Percentiles rank a stretch among this genome's conserved stretches.
phyloP scores from a whole-genome alignment of 805 yeast species.

The Pichia nakasei region DNA sequence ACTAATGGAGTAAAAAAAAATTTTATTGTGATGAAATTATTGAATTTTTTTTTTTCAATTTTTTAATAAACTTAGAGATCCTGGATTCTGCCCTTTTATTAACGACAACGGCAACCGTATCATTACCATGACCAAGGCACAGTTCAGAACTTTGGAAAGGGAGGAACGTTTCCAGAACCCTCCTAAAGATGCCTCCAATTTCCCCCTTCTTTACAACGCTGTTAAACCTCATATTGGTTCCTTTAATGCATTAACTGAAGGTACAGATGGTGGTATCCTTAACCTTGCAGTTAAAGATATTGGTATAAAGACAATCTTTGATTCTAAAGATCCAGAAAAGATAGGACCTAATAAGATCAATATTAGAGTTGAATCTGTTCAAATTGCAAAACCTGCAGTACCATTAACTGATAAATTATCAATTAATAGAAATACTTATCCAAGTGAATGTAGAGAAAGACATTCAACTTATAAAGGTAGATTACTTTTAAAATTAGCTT shows the following conservation, averaged over 20 bases:
- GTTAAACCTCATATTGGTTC: slow-evolving; percentile 94
- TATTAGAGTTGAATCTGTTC: slow-evolving; percentile 83
- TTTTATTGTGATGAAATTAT: too few relatives aligned
- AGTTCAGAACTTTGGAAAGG: slow-evolving; percentile 78
- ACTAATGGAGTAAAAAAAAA: too few relatives aligned
- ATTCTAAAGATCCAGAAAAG: slow-evolving; percentile 57
- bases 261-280: slow-evolving; percentile 77
- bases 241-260: slow-evolving; percentile 84
- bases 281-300: slow-evolving; percentile 83
- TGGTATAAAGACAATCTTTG: slow-evolving; percentile 79
- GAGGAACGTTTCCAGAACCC: slow-evolving; percentile 82
- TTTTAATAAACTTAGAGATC: too few relatives aligned
- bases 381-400: slow-evolving; percentile 76
- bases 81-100: too few relatives aligned
- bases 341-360: slow-evolving; percentile 72
- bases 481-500: slow-evolving; percentile 66
- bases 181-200: slow-evolving; percentile 77
- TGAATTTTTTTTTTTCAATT: too few relatives aligned
- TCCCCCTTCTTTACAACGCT: slow-evolving; percentile 78
- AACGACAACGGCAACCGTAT: not conserved
- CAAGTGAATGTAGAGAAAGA: slow-evolving; percentile 87
- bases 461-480: slow-evolving; percentile 74
- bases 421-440: slow-evolving; percentile 67
- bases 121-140: slow-evolving; percentile 31
- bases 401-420: slow-evolving; percentile 64